phyloP scores from a whole-genome alignment of 2,329 filamentous ascomycete genomes.

The Cryphonectria radicalis region DNA sequence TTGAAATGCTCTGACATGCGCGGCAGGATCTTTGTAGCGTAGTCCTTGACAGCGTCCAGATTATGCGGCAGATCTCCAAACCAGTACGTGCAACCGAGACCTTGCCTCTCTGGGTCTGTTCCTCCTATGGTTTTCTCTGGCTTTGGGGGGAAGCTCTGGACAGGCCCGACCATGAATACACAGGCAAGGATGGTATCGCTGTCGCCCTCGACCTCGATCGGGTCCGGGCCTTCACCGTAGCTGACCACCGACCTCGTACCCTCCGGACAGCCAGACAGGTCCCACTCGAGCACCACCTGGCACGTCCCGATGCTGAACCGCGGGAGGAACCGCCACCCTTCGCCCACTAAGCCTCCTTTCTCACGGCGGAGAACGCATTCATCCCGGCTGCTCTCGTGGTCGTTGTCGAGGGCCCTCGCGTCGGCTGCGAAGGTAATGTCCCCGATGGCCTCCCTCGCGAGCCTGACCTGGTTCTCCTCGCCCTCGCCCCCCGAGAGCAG shows the following conservation, averaged over 20 bases:
- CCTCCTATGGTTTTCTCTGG: neutral
- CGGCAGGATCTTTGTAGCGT: conserved; percentile 31
- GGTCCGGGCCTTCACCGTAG: conserved; percentile 33
- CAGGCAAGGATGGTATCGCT: conserved; percentile 31
- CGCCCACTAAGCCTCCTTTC: conserved; percentile 4
- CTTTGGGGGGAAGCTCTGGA: conserved; percentile 30
- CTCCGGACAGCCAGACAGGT: conserved; percentile 29
- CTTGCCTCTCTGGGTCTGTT: neutral
- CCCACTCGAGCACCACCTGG: conserved; percentile 30
- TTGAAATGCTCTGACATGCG: conserved; percentile 32
- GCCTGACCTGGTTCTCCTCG: neutral
- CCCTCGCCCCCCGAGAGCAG: neutral
- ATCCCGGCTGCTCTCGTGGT: neutral
- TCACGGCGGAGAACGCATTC: conserved; percentile 11
- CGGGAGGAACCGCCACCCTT: conserved; percentile 20
- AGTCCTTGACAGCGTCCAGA: conserved; percentile 31
- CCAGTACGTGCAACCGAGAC: conserved; percentile 35
- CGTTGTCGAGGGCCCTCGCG: neutral
- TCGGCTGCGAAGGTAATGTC: neutral
- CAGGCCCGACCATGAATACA: conserved; percentile 34
- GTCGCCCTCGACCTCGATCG: conserved; percentile 28
- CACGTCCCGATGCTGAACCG: neutral
- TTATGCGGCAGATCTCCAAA: conserved; percentile 34
- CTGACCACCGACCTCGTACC: conserved; percentile 34
- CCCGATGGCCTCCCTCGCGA: neutral